phyloP scores from a whole-genome alignment of 148 eudicot genomes.

The Pharnaceum exiguum region DNA sequence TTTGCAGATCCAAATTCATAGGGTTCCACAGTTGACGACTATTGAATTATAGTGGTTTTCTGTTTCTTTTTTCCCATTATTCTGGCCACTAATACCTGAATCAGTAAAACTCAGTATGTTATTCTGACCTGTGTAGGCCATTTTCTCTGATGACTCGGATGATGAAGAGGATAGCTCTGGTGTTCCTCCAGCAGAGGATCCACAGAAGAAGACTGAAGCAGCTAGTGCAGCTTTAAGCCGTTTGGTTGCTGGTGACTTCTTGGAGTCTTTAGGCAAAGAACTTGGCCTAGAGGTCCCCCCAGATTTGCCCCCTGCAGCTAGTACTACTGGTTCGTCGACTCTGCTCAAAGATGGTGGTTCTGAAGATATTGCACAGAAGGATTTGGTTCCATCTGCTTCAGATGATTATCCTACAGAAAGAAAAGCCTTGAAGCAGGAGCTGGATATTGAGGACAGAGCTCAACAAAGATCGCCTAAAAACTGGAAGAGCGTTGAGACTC shows the following conservation, averaged over 20 bases:
- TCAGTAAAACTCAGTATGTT: too few relatives aligned
- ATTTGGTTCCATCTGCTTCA: constrained; percentile 2
- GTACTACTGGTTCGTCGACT: constrained; percentile 22
- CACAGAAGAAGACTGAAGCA: constrained; percentile 69
- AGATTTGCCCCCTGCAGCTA: constrained; percentile 40
- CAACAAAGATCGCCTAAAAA: constrained; percentile 6
- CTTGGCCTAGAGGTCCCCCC: constrained; percentile 92
- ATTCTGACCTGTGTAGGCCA: constrained; percentile 48
- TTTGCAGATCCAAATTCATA: too few relatives aligned
- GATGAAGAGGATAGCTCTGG: constrained; percentile 47
- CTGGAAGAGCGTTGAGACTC: background rate
- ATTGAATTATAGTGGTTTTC: background rate
- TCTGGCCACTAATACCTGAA: background rate
- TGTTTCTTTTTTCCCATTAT: background rate
- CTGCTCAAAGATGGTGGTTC: constrained; percentile 20
- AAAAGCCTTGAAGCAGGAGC: constrained; percentile 4
- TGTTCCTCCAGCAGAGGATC: constrained; percentile 39
- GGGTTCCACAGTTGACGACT: too few relatives aligned
- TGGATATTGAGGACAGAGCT: constrained; percentile 6
- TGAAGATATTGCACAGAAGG: background rate
- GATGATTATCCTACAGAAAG: constrained; percentile 2
- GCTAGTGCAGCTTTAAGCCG: constrained; percentile 80
- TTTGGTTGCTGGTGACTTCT: constrained; percentile 88
- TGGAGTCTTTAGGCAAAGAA: constrained; percentile 93
- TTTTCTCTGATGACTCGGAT: constrained; percentile 89